phyloP scores from a whole-genome alignment of 2,329 filamentous ascomycete genomes.

The Aquanectria penicillioides region DNA sequence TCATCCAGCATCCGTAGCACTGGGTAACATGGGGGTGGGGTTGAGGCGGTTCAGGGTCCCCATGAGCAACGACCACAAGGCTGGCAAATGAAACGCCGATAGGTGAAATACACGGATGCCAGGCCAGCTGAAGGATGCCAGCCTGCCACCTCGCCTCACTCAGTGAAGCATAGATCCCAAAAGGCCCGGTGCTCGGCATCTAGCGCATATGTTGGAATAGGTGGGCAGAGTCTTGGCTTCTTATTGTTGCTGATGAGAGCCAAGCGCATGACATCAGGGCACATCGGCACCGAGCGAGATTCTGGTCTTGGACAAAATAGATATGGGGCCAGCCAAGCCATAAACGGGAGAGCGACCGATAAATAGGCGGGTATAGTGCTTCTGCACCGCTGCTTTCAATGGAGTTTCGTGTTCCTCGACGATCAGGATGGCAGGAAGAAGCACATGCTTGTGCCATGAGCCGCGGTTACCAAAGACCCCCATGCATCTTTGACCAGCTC shows the following conservation, averaged over 20 bases:
- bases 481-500: constrained; percentile 11
- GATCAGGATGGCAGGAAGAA: too few species aligned
- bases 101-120: background rate
- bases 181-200: background rate
- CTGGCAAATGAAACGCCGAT: background rate
- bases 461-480: constrained; percentile 13
- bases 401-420: too few species aligned
- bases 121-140: background rate
- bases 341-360: background rate
- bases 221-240: too few species aligned
- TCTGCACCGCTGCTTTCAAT: too few species aligned
- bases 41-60: background rate
- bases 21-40: background rate
- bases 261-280: background rate
- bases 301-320: too few species aligned
- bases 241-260: too few species aligned
- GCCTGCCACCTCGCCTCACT: constrained; percentile 1
- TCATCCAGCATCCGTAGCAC: background rate
- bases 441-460: constrained; percentile 17
- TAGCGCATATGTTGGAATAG: too few species aligned
- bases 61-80: background rate
- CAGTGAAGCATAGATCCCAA: constrained; percentile 1
- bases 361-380: background rate
- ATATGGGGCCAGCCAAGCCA: background rate
- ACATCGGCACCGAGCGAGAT: too few species aligned